phyloP scores from a whole-genome alignment of 495 filamentous ascomycete genomes.

The Penicillium pulvis region DNA sequence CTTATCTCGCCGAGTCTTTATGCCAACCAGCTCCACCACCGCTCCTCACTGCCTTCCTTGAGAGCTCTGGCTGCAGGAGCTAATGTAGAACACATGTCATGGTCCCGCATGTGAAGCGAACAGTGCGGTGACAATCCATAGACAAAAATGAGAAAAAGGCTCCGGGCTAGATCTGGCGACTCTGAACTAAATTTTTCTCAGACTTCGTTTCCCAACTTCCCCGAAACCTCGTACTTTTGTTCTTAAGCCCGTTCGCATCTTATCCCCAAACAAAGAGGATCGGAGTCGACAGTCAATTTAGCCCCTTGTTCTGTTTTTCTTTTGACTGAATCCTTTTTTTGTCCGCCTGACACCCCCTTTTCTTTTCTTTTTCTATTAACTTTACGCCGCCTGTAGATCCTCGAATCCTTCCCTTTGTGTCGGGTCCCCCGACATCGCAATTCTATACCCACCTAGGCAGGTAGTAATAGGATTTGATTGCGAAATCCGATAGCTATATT shows the following conservation, averaged over 20 bases:
- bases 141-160: not conserved
- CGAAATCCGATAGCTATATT: not conserved
- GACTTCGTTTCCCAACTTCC: not conserved
- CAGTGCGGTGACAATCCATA: conserved; percentile 18
- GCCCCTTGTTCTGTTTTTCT: not conserved
- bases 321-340: conserved; percentile 9
- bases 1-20: conserved; percentile 27
- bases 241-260: not conserved
- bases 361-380: not conserved
- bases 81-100: conserved; percentile 30
- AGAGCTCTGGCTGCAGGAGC: conserved; percentile 23
- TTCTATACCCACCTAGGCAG: conserved; percentile 19
- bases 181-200: not conserved
- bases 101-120: conserved; percentile 29
- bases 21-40: conserved; percentile 14
- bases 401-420: conserved; percentile 11
- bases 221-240: conserved; percentile 3
- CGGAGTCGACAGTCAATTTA: too few relatives aligned
- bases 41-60: conserved; percentile 17
- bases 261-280: not conserved
- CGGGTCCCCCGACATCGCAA: conserved; percentile 10
- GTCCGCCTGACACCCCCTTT: conserved; percentile 19
- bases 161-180: conserved; percentile 5
- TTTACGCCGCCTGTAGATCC: conserved; percentile 8
- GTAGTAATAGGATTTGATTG: not conserved